These are phyloP conservation scores for Musa schizocarpa DNA, from an alignment of 176 grass and related monocot genomes.

Conservation along the genomic window DNA sequence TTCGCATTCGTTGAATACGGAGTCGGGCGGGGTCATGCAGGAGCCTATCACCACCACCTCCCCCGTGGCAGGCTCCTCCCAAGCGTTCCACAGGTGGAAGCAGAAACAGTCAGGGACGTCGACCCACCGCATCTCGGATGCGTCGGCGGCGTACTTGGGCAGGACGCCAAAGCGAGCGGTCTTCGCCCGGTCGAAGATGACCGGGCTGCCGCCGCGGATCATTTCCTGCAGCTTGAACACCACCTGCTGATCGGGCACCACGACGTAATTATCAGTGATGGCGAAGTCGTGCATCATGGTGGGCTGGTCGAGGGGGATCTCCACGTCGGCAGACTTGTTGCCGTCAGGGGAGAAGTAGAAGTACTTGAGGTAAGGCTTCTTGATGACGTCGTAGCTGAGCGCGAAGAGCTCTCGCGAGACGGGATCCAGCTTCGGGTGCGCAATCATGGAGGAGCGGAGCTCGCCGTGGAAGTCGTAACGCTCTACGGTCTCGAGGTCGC, in stretches of 20 bases:
- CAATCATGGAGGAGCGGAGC: slow-evolving; percentile 64
- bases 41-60: slow-evolving; percentile 80
- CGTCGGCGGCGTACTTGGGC: slow-evolving; percentile 39
- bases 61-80: slow-evolving; percentile 53
- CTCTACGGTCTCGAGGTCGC: slow-evolving; percentile 63
- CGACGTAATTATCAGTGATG: slow-evolving; percentile 50
- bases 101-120: slow-evolving; percentile 75
- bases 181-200: slow-evolving; percentile 65
- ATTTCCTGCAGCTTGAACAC: slow-evolving; percentile 77
- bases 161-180: slow-evolving; percentile 50
- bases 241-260: slow-evolving; percentile 80
- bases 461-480: slow-evolving; percentile 58
- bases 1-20: slow-evolving; percentile 73
- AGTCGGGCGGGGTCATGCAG: slow-evolving; percentile 87
- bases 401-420: slow-evolving; percentile 71
- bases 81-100: slow-evolving; percentile 94
- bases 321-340: slow-evolving; percentile 51
- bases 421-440: slow-evolving; percentile 88
- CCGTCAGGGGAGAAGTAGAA: slow-evolving; percentile 68
- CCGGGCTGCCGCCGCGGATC: slow-evolving; percentile 59
- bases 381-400: slow-evolving; percentile 68
- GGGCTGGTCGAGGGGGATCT: slow-evolving; percentile 50
- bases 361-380: slow-evolving; percentile 67
- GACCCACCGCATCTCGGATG: slow-evolving; percentile 49
- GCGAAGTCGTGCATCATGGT: slow-evolving; percentile 95